These are phyloP conservation scores for Coleophoma crateriformis DNA, from an alignment of 2,329 filamentous ascomycete species.

Conservation along the genomic window DNA sequence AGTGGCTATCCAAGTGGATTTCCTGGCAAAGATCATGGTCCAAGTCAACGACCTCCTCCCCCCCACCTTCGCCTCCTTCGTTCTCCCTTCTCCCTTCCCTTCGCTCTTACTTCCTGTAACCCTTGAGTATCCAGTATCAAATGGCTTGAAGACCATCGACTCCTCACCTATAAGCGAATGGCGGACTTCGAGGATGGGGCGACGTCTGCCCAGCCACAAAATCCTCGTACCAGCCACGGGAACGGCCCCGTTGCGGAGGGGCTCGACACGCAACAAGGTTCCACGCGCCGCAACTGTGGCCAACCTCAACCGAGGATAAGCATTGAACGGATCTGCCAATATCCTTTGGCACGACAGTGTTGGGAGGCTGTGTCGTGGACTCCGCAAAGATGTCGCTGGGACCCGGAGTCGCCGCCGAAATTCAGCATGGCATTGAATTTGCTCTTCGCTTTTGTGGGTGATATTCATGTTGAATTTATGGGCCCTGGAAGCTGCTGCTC, in stretches of 20 bases:
- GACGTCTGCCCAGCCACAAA: background rate
- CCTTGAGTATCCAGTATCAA: background rate
- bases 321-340: slow-evolving; percentile 5
- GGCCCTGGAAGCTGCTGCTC: too few species aligned
- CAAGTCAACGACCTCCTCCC: too few species aligned
- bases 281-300: slow-evolving; percentile 6
- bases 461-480: background rate
- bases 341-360: slow-evolving; percentile 4
- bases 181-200: background rate
- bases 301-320: slow-evolving; percentile 6
- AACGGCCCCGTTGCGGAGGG: background rate
- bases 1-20: too few species aligned
- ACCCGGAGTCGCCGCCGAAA: slow-evolving; percentile 57
- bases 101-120: background rate
- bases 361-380: slow-evolving; percentile 45
- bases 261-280: background rate
- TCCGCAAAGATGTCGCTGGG: slow-evolving; percentile 63
- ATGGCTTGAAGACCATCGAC: background rate
- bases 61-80: too few species aligned
- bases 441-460: slow-evolving; percentile 46
- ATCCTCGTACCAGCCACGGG: background rate
- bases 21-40: too few species aligned
- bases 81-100: background rate
- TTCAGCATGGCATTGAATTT: slow-evolving; percentile 67
- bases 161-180: too few species aligned